These are phyloP conservation scores for Trypanosoma platydactyli DNA, from an alignment of 208 protist genomes.

Conservation along the genomic window DNA sequence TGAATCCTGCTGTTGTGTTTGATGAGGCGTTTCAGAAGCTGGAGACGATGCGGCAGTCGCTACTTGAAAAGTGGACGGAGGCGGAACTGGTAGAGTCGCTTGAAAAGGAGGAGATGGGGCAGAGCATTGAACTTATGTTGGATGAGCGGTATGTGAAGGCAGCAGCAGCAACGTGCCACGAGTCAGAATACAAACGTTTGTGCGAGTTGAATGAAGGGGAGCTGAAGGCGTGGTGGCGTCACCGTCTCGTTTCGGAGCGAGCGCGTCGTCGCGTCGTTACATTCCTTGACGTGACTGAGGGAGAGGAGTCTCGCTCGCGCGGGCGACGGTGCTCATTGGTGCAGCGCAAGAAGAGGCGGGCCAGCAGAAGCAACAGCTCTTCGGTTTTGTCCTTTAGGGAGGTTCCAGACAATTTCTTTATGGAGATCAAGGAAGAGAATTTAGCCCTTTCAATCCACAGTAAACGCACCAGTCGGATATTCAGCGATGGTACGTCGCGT, in stretches of 20 bases:
- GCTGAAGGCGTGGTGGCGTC: constrained; percentile 46
- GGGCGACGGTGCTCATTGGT: constrained; percentile 21
- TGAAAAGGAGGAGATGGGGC: constrained; percentile 48
- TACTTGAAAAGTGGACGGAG: constrained; percentile 32
- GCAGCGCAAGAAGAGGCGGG: constrained; percentile 35
- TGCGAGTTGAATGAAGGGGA: constrained; percentile 31
- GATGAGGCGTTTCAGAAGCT: constrained; percentile 43
- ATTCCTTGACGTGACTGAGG: constrained; percentile 39
- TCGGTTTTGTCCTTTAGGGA: constrained; percentile 35
- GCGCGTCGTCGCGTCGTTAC: constrained; percentile 38
- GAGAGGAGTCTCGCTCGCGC: background rate
- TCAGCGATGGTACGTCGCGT: constrained; percentile 26
- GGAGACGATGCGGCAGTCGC: constrained; percentile 15
- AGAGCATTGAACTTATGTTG: constrained; percentile 52
- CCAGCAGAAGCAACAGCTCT: constrained; percentile 19
- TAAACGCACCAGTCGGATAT: constrained; percentile 34
- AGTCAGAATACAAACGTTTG: constrained; percentile 16
- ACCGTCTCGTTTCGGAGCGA: constrained; percentile 33
- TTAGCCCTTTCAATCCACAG: background rate
- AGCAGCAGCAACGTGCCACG: constrained; percentile 20
- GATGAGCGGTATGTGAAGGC: constrained; percentile 41
- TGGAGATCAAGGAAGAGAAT: constrained; percentile 54
- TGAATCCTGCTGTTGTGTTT: constrained; percentile 41
- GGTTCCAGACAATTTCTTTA: constrained; percentile 48
- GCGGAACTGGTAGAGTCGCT: constrained; percentile 42